Evolutionary conservation across 352 stramenopile genomes (phyloP), one percentile per base, ranked within the genome.

Genomic region (Pythium aquatile): DNA sequence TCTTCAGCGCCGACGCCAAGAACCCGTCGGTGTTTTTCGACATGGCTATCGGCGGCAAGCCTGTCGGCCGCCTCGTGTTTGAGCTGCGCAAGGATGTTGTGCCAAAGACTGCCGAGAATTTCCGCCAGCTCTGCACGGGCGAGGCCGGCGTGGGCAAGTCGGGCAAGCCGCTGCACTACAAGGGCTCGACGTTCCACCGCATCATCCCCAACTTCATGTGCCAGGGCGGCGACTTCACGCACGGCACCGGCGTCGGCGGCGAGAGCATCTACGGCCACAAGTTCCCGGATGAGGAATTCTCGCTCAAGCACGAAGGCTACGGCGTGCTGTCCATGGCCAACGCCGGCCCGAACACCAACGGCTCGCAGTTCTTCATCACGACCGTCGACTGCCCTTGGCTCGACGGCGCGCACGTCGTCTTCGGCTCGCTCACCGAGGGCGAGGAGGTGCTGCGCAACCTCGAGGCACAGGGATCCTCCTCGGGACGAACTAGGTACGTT

Each of bases 101-200:
- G 56, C 97, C 97, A 20, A 99, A 99, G 75, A 99, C 98, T 32
- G 97, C 96, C 37, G 97, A 99, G 72, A 99, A 99, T 79, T 99
- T 99, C 76, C 79, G 93, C 39, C 79, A 88, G 63, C 78, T 99
- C 13, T 99, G 97, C 87, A 99, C 96, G 49, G 97, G 96, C 62
- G 97, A 99, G 74, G 97, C 96, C n/a, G 95, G 94, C 60, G 70
- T 87, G 28, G 91, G 94, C 58, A 78, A 85, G 58, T 78, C 78
- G 14, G 86, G 85, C 70, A 90, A 90, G 73, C 69, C 87, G 46
- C 69, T 96, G 54, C 80, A 91, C 75, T 97, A 94, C 81, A 96
- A 97, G 74, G 86, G 85, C 56, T 93, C 78, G 37, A 77, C 66
- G 48, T 98, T 98, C 80, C 96, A 99, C 83, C 86, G 91, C 64